phyloP scores from a whole-genome alignment of 176 grass and related monocot genomes.

The Cenchrus purpureus region DNA sequence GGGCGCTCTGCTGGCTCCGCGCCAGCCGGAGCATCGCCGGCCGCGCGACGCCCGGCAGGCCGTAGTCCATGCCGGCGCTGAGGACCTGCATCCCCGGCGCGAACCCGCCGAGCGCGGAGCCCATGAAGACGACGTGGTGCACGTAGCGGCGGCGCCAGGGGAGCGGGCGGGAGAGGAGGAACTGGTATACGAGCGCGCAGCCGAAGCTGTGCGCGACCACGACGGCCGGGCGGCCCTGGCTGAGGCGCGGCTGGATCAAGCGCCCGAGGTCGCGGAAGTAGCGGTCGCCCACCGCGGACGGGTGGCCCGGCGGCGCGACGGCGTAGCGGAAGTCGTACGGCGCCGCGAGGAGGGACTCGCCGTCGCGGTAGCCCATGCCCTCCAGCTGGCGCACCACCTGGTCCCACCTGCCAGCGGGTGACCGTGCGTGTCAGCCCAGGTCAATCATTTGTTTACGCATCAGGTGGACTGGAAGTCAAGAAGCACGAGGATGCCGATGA shows the following conservation, averaged over 20 bases:
- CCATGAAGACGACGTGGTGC: slow-evolving; percentile 45
- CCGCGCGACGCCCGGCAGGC: slow-evolving; percentile 41
- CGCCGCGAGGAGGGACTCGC: slow-evolving; percentile 55
- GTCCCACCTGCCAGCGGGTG: slow-evolving; percentile 47
- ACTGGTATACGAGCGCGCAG: slow-evolving; percentile 64
- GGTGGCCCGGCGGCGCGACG: slow-evolving; percentile 49
- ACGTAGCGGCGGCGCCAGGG: slow-evolving; percentile 57
- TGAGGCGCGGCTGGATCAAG: slow-evolving; percentile 41
- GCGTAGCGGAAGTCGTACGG: slow-evolving; percentile 85
- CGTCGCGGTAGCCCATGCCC: slow-evolving; percentile 54
- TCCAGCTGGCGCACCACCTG: slow-evolving; percentile 42
- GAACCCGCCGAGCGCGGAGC: slow-evolving; percentile 63
- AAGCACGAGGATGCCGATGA: not conserved
- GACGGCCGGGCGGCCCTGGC: slow-evolving; percentile 37
- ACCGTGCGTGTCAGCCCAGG: not conserved
- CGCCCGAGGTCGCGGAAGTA: slow-evolving; percentile 49
- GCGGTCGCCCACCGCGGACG: slow-evolving; percentile 34
- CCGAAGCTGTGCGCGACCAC: slow-evolving; percentile 70
- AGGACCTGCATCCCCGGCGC: slow-evolving; percentile 48
- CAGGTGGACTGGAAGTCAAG: not conserved
- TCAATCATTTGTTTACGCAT: not conserved
- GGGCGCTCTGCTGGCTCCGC: slow-evolving; percentile 63
- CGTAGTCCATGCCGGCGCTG: slow-evolving; percentile 33
- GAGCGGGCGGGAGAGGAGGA: slow-evolving; percentile 51
- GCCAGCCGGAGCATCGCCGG: slow-evolving; percentile 21